A percentile compares a stretch with the other conserved stretches of the same genome.
These are phyloP conservation scores for Onygenales sp. DNA, from an alignment of 2,329 filamentous ascomycete species.

Conservation along the genomic window DNA sequence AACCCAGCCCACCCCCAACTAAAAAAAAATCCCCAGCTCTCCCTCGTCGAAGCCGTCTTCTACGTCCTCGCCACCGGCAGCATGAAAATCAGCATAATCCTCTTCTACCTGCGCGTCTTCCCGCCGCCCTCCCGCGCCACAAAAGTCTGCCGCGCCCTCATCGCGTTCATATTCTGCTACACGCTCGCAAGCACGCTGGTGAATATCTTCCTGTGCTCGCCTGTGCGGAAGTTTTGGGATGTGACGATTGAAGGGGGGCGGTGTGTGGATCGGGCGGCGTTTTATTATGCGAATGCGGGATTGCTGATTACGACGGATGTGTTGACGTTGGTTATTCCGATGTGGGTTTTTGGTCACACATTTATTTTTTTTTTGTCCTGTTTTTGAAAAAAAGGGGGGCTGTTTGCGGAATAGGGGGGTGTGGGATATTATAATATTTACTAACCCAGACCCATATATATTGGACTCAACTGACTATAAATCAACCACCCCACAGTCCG, in stretches of 20 bases:
- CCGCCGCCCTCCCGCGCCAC: conserved; percentile 13
- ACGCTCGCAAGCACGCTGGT: conserved; percentile 19
- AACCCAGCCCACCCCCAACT: neutral
- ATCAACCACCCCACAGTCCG: conserved; percentile 10
- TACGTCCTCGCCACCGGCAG: conserved; percentile 22
- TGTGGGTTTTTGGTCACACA: conserved; percentile 11
- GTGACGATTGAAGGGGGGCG: conserved; percentile 9
- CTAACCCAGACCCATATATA: neutral
- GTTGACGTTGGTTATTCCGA: conserved; percentile 19
- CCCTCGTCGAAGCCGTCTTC: conserved; percentile 20
- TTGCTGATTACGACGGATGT: conserved; percentile 22
- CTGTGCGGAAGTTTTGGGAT: conserved; percentile 20
- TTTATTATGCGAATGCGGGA: conserved; percentile 22
- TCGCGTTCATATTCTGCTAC: conserved; percentile 18
- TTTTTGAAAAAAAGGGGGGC: neutral
- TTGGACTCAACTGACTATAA: too few relatives aligned
- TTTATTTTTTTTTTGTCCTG: conserved; percentile 1
- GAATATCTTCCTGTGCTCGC: conserved; percentile 19
- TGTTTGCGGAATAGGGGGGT: neutral
- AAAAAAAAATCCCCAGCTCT: conserved; percentile 12
- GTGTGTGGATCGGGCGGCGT: conserved; percentile 20
- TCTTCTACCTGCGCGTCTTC: conserved; percentile 23
- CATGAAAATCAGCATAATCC: conserved; percentile 22
- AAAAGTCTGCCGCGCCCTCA: neutral
- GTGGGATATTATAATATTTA: too few relatives aligned